phyloP scores from a whole-genome alignment of 768 basidiomycete genomes.

The Tricholoma saponaceum region DNA sequence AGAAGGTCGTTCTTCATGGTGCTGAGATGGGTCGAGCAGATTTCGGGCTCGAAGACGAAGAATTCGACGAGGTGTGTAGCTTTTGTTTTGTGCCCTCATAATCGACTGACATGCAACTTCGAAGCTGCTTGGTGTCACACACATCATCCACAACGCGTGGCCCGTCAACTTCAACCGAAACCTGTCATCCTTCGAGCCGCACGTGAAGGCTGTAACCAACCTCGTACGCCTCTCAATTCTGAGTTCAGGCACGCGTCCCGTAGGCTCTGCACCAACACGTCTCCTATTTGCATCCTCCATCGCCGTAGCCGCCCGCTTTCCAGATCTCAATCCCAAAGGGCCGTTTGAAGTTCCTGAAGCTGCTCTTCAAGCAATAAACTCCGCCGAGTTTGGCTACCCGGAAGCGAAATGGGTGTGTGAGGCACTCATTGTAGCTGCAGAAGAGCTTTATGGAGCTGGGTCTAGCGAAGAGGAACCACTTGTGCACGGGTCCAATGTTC shows the following conservation, averaged over 20 bases:
- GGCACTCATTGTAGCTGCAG: slow-evolving; percentile 22
- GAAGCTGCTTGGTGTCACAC: slow-evolving; percentile 23
- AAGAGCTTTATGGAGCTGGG: slow-evolving; percentile 22
- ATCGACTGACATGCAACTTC: slow-evolving; percentile 1
- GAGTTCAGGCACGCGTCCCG: slow-evolving; percentile 14
- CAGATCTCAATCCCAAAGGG: slow-evolving; percentile 21
- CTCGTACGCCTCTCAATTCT: slow-evolving; percentile 23
- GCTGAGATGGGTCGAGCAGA: slow-evolving; percentile 22
- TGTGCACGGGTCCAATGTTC: slow-evolving; percentile 22
- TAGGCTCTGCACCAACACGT: slow-evolving; percentile 18
- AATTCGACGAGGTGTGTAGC: slow-evolving; percentile 20
- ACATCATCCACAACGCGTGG: slow-evolving; percentile 38
- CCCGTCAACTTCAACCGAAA: slow-evolving; percentile 39
- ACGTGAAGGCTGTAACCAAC: slow-evolving; percentile 31
- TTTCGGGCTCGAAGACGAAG: slow-evolving; percentile 21
- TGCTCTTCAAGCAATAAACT: slow-evolving; percentile 21
- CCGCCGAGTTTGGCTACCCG: slow-evolving; percentile 26
- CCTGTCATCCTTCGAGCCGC: slow-evolving; percentile 39
- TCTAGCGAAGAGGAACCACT: slow-evolving; percentile 9
- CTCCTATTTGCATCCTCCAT: slow-evolving; percentile 35
- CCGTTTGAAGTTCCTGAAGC: slow-evolving; percentile 28
- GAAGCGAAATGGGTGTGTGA: slow-evolving; percentile 39
- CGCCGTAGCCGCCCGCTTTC: slow-evolving; percentile 29
- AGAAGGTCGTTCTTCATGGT: slow-evolving; percentile 25
- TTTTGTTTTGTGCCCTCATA: not conserved